These are phyloP conservation scores for Sphagnum magellanicum DNA, from an alignment of 228 moss, liverwort and hornwort genomes.

Conservation along the genomic window DNA sequence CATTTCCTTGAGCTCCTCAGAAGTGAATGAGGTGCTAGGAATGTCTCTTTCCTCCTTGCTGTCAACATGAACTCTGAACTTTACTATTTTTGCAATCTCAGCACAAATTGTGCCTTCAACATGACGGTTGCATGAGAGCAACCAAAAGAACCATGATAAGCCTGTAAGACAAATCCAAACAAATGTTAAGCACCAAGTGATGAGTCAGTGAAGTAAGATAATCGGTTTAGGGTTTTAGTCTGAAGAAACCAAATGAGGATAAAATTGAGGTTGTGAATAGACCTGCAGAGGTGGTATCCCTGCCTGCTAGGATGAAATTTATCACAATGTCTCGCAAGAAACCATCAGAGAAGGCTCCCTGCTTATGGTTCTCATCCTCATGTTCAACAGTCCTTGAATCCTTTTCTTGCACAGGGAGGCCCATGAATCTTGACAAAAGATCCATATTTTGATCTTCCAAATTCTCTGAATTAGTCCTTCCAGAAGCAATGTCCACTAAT, in stretches of 20 bases:
- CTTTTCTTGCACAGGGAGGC: constrained; percentile 8
- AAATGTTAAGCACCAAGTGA: too few species aligned
- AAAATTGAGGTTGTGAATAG: neutral
- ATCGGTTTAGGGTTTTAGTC: too few species aligned
- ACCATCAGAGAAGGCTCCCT: constrained; percentile 9
- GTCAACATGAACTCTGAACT: constrained; percentile 2
- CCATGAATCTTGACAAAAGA: constrained; percentile 28
- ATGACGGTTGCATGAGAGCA: constrained; percentile 11
- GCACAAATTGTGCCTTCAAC: constrained; percentile 22
- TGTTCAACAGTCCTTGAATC: constrained; percentile 9
- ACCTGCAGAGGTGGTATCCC: constrained; percentile 26
- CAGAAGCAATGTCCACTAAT: neutral
- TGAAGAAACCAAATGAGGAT: too few species aligned
- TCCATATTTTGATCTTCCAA: constrained; percentile 3
- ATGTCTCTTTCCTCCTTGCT: neutral
- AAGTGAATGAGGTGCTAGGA: constrained; percentile 7
- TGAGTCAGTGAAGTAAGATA: too few species aligned
- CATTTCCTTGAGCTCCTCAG: constrained; percentile 36
- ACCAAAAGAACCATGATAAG: constrained; percentile 46
- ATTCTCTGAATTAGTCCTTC: neutral
- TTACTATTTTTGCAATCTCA: constrained; percentile 11
- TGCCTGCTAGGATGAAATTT: constrained; percentile 43
- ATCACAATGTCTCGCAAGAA: constrained; percentile 35
- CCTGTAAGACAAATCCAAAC: neutral
- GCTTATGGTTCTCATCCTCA: constrained; percentile 11